Conservation (phyloP, 305 asterid species). For the Withania somnifera region DNA sequence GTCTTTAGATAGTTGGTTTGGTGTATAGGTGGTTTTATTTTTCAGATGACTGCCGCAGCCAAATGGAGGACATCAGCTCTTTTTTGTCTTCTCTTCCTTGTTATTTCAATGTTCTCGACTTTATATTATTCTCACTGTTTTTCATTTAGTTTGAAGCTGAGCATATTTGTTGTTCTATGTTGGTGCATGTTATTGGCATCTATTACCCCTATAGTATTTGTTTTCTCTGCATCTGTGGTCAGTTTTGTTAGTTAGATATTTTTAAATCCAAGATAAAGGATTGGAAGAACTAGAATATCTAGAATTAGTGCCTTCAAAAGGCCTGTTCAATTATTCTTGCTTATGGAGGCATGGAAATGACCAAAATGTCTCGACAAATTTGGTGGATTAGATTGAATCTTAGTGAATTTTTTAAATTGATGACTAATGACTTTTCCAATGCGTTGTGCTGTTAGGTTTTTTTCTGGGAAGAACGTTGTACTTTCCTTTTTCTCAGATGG, state of each 20-base stretch:
- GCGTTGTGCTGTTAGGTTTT: background rate
- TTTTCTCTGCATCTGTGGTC: background rate
- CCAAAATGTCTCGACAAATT: background rate
- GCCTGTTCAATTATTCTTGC: background rate
- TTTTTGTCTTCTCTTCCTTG: background rate
- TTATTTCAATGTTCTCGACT: background rate
- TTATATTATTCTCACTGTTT: background rate
- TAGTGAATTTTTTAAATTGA: background rate
- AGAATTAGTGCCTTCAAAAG: background rate
- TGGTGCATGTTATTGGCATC: background rate
- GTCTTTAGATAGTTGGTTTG: slow-evolving; percentile 24
- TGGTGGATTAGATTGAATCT: background rate
- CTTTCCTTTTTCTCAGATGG: background rate
- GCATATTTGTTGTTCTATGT: background rate
- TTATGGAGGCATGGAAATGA: background rate
- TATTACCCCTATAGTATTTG: background rate
- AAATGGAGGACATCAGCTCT: slow-evolving; percentile 12
- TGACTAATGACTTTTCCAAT: background rate
- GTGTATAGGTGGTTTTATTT: slow-evolving; percentile 56
- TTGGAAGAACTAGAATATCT: background rate
- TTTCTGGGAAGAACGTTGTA: background rate
- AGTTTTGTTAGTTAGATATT: background rate
- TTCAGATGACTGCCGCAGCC: slow-evolving; percentile 41
- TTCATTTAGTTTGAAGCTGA: background rate
- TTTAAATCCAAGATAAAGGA: background rate